Evolutionary conservation across 805 yeast species (phyloP), one percentile per base, ranked within the genome.

Genomic region (Ogataea parapolymorpha): DNA sequence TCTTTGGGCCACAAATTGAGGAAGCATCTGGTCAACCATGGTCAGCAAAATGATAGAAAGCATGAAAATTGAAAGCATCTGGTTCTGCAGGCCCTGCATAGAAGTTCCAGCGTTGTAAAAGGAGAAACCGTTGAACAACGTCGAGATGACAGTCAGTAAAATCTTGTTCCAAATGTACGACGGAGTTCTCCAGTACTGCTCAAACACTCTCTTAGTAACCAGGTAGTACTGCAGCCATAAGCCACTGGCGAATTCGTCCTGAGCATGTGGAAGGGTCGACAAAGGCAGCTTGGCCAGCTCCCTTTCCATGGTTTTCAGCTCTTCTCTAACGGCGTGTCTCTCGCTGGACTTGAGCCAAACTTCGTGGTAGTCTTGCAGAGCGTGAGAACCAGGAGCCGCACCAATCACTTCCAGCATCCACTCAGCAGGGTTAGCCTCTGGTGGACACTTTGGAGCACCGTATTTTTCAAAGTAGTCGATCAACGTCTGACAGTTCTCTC

Each of bases 331-430:
- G 6, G 71, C 79, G 39, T 64, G 55, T 52, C 74, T 76, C 58
- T 87, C 89, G 0, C 63, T 62, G 26, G 95, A 85, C 35, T 73
- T 71, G 59, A 74, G 63, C 96, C 96, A 86, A 35, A 83, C 87
- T 55, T 84, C 82, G 55, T 77, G 71, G 55, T 81, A 84, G 61
- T 84, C 85, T 62, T 80, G 85, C 35, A 70, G 70, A 14, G 88
- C 85, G 51, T 78, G 82, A 26, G 86, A 77, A 39, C 88, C 89
- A 6, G 89, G 89, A 26, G 89, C 88, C 39, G 89, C 89, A 55
- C 90, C 89, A 54, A 82, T 83, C 48, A 81, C 85, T 48, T 84
- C 84, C 63, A 88, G 70, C 95, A 88, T 88, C 93, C 95, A 88
- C 67, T 87, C 95, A 11, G 90, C 91, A 24, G 91, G 93, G 50